These are phyloP conservation scores for Cymbopogon citratus DNA, from an alignment of 176 grass and related monocot genomes.

Conservation along the genomic window DNA sequence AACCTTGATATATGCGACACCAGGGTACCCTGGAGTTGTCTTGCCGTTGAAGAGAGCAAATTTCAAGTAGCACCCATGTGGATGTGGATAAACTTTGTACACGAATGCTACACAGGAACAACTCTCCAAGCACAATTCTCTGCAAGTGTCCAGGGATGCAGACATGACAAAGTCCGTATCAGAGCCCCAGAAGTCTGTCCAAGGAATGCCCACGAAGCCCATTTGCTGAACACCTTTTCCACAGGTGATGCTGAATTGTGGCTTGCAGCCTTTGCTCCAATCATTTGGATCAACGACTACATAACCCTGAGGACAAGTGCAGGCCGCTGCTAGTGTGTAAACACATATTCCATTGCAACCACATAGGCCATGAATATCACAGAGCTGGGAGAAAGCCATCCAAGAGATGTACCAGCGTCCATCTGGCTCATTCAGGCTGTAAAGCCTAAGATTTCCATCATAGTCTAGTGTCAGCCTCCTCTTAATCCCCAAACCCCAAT, in stretches of 20 bases:
- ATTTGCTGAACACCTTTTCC: neutral
- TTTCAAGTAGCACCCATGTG: slow-evolving; percentile 24
- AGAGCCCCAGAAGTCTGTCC: slow-evolving; percentile 36
- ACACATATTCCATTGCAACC: slow-evolving; percentile 26
- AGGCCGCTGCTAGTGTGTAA: neutral
- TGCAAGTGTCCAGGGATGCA: neutral
- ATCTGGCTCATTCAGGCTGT: neutral
- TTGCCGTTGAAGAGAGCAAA: slow-evolving; percentile 30
- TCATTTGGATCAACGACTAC: neutral
- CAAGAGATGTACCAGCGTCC: slow-evolving; percentile 5
- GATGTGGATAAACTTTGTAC: neutral
- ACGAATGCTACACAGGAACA: slow-evolving; percentile 14
- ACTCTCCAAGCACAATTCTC: neutral
- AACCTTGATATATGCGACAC: slow-evolving; percentile 12
- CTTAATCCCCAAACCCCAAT: slow-evolving; percentile 7
- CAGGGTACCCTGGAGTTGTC: neutral
- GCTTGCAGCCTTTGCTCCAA: slow-evolving; percentile 31
- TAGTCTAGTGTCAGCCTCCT: slow-evolving; percentile 16
- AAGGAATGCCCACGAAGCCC: neutral
- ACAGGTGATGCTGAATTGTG: slow-evolving; percentile 1
- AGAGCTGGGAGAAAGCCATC: slow-evolving; percentile 15
- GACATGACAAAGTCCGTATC: neutral
- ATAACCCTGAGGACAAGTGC: slow-evolving; percentile 25
- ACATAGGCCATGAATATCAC: slow-evolving; percentile 31
- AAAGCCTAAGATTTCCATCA: slow-evolving; percentile 28